phyloP scores from a whole-genome alignment of 2,329 filamentous ascomycete genomes.

The Paracamarosporium sp. region DNA sequence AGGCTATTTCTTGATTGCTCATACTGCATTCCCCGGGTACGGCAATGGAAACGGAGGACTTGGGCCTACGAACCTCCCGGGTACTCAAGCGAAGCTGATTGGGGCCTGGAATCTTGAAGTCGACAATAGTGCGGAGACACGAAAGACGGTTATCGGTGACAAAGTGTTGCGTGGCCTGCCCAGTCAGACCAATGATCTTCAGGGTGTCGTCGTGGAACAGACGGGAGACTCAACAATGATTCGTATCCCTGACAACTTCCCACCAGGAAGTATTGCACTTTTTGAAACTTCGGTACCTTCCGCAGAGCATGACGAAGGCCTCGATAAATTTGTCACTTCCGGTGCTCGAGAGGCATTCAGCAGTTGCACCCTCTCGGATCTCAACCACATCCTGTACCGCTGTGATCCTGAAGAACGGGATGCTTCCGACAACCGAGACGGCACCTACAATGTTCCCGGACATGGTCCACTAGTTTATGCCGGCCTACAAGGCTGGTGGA shows the following conservation, averaged over 20 bases:
- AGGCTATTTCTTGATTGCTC: slow-evolving; percentile 93
- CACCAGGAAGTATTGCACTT: slow-evolving; percentile 90
- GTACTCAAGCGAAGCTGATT: slow-evolving; percentile 83
- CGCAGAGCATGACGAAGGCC: slow-evolving; percentile 80
- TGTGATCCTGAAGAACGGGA: slow-evolving; percentile 90
- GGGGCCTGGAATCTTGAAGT: slow-evolving; percentile 94
- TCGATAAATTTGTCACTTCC: slow-evolving; percentile 86
- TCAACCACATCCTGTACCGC: slow-evolving; percentile 91
- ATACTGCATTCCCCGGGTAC: slow-evolving; percentile 93
- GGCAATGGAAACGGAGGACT: slow-evolving; percentile 84
- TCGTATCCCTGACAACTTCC: slow-evolving; percentile 80
- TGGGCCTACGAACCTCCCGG: slow-evolving; percentile 77
- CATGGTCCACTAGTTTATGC: slow-evolving; percentile 89
- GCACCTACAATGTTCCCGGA: slow-evolving; percentile 86
- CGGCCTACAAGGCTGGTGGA: slow-evolving; percentile 99
- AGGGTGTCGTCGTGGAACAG: slow-evolving; percentile 75
- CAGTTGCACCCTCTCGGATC: slow-evolving; percentile 76
- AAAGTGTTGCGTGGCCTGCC: slow-evolving; percentile 82
- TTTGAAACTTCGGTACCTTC: slow-evolving; percentile 96
- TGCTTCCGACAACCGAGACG: slow-evolving; percentile 78
- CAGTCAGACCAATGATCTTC: slow-evolving; percentile 76
- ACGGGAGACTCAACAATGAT: slow-evolving; percentile 78
- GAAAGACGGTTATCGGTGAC: slow-evolving; percentile 70
- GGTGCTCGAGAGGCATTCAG: slow-evolving; percentile 81
- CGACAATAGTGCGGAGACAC: slow-evolving; percentile 75